Conservation (phyloP, 2,329 filamentous ascomycete genomes). For the Epichloe glyceriae region DNA sequence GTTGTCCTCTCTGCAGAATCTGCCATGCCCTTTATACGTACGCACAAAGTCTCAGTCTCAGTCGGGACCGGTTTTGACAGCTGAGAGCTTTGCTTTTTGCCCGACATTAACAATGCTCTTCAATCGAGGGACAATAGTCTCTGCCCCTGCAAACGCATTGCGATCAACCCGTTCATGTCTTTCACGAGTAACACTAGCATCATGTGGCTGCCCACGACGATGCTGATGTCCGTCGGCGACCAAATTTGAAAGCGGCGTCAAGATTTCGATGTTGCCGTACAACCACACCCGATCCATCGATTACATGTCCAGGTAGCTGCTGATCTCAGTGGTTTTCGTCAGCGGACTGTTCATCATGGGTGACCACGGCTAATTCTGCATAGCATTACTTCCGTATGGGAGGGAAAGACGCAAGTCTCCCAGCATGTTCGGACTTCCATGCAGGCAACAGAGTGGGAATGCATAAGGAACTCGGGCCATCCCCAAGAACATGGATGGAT, state of each 20-base stretch:
- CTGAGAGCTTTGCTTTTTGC: not conserved
- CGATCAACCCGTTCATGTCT: not conserved
- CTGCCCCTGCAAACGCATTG: not conserved
- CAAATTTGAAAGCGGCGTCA: not conserved
- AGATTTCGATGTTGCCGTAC: constrained; percentile 1
- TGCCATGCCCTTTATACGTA: not conserved
- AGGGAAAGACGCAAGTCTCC: not conserved
- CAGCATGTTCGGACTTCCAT: not conserved
- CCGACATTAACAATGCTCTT: not conserved
- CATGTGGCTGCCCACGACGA: constrained; percentile 3
- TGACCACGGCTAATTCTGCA: not conserved
- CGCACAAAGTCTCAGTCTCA: constrained; percentile 1
- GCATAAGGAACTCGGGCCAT: not conserved
- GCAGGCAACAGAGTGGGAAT: not conserved
- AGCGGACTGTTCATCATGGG: not conserved
- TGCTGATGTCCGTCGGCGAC: constrained; percentile 1
- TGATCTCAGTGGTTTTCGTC: not conserved
- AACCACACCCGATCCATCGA: constrained; percentile 1
- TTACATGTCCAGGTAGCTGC: constrained; percentile 1
- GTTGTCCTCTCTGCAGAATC: not conserved
- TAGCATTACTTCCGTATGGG: not conserved
- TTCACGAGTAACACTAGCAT: not conserved
- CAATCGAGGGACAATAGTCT: not conserved
- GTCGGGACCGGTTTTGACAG: not conserved
- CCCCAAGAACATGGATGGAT: not conserved